Base-by-base conservation (phyloP, 2,329 filamentous ascomycete genomes). In the Colletotrichum tamarilloi region DNA sequence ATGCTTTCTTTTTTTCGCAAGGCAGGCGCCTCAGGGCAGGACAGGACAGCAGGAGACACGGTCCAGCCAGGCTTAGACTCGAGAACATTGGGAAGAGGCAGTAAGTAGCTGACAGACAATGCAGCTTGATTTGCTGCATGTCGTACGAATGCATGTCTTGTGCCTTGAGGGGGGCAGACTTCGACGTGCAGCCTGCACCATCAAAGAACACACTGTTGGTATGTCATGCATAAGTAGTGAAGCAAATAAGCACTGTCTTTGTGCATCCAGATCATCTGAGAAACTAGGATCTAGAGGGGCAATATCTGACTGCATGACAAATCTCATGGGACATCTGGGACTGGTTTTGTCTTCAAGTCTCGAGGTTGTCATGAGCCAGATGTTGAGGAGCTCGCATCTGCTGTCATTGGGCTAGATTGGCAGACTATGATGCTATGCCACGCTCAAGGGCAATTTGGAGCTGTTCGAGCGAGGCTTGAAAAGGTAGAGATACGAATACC, bases 1-100 rank as follows among this genome's bases (percentile, higher is more conserved):
- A 56, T 28, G 46, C 16, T 68, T 72, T 32, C 53, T 72, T 64
- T 62, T 67, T 67, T 62, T 4, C 3, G 32, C 16, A 22, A 11
- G 24, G 19, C 38, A 19, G n/a, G 55, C 60, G 55, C 32, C 32
- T 1, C 1, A 12, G 3, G 32, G 32, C 32, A 12, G 32, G 32
- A 12, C 11, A 35, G 35, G n/a, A 26, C 30, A 22, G 42, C 42
- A 49, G 19, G 19, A 49, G 42, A 49, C 42, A 9, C 19, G 19
- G 42, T 19, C 42, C 19, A 49, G 42, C 42, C 60, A 32, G 38
- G 52, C 4, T 16, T 28, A 56, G 60, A 32, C 38, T 16, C 9
- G n/a, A 14, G 53, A 24, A 24, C 53, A 56, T 12, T 12, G 24
- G 53, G n/a, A 26, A 63, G 30, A 28, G 28, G 42, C n/a, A 35